Evolutionary conservation across 176 grass and related monocot genomes (phyloP).

Genomic region (Triticum dicoccoides): DNA sequence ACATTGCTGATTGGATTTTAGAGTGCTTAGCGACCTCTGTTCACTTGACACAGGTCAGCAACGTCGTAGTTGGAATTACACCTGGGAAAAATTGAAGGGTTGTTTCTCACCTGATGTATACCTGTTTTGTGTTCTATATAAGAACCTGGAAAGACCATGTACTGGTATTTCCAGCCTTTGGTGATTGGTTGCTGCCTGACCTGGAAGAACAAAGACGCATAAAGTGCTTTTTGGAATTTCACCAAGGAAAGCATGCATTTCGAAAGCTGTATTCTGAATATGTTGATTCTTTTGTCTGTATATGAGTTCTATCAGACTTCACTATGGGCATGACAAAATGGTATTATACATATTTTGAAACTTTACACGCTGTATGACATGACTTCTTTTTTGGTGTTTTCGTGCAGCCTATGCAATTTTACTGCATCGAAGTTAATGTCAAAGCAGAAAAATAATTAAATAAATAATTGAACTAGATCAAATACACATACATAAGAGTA

Average conservation of each 20-base stretch:
- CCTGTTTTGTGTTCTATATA: slow-evolving; percentile 23
- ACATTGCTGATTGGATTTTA: not conserved
- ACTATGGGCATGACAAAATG: not conserved
- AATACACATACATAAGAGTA: too few relatives aligned
- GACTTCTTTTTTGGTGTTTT: not conserved
- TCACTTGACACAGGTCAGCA: slow-evolving; percentile 70
- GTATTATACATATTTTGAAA: not conserved
- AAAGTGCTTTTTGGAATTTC: slow-evolving; percentile 10
- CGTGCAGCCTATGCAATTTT: not conserved
- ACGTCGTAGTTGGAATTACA: slow-evolving; percentile 88
- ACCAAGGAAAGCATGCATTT: slow-evolving; percentile 3
- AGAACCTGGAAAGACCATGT: slow-evolving; percentile 16
- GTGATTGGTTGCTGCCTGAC: slow-evolving; percentile 1
- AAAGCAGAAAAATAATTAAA: not conserved
- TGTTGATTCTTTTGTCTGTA: slow-evolving; percentile 42
- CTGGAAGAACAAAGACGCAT: slow-evolving; percentile 19
- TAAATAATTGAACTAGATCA: not conserved
- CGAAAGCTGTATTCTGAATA: slow-evolving; percentile 22
- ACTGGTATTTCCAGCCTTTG: not conserved
- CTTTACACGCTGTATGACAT: not conserved
- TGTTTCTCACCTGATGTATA: not conserved
- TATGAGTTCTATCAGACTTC: slow-evolving; percentile 11
- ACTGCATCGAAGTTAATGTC: not conserved
- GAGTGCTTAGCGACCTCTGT: not conserved
- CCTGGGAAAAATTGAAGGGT: slow-evolving; percentile 57